Percentiles rank a stretch among this genome's conserved stretches.
These are phyloP conservation scores for Paraphaeosphaeria sporulosa DNA, from an alignment of 2,329 filamentous ascomycete genomes.

Conservation along the genomic window DNA sequence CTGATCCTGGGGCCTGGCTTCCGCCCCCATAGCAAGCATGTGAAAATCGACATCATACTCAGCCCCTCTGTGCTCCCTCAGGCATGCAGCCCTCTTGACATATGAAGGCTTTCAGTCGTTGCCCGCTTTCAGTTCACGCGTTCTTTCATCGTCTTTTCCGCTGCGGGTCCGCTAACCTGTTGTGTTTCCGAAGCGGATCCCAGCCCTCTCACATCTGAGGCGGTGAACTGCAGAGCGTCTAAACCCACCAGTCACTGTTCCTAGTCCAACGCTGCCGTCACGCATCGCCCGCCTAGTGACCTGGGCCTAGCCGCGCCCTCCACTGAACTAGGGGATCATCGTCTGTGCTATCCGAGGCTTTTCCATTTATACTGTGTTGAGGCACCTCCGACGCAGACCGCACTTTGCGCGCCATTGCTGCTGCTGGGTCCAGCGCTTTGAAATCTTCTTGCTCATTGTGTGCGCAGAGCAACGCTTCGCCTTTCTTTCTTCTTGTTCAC, in stretches of 20 bases:
- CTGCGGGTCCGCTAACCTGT: constrained; percentile 21
- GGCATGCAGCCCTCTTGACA: constrained; percentile 18
- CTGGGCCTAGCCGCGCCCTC: constrained; percentile 13
- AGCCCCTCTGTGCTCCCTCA: constrained; percentile 20
- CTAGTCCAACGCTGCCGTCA: constrained; percentile 15
- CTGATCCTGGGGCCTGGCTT: constrained; percentile 18
- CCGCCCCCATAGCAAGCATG: constrained; percentile 28
- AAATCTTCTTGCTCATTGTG: constrained; percentile 10
- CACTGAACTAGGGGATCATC: constrained; percentile 14
- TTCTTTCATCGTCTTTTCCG: constrained; percentile 14
- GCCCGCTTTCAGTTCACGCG: constrained; percentile 15
- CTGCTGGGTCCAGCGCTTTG: constrained; percentile 22
- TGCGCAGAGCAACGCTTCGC: not conserved
- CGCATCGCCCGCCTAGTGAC: constrained; percentile 19
- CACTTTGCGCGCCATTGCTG: constrained; percentile 18
- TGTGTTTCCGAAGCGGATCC: constrained; percentile 19
- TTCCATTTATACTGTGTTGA: constrained; percentile 12
- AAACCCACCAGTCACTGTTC: constrained; percentile 21
- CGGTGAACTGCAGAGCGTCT: constrained; percentile 30
- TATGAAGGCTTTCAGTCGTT: constrained; percentile 30
- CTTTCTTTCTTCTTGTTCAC: not conserved
- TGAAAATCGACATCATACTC: constrained; percentile 35
- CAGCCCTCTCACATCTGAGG: constrained; percentile 20
- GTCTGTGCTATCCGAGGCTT: constrained; percentile 12
- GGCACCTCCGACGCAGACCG: constrained; percentile 14